These are phyloP conservation scores for Aspergillus bertholletiae DNA, from an alignment of 495 filamentous ascomycete species.

Conservation along the genomic window DNA sequence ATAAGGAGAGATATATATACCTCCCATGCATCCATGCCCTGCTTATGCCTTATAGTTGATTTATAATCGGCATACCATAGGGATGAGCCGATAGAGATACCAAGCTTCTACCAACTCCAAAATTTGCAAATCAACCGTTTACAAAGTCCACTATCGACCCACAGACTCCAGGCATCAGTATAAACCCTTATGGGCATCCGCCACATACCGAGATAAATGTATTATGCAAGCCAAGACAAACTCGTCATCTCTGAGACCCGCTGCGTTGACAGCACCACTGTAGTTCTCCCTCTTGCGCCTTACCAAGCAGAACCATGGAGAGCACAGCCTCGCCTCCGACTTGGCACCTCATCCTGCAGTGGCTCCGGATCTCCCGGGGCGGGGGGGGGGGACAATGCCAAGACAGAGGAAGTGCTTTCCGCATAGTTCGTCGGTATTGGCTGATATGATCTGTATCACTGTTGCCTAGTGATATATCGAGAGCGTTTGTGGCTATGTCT, in stretches of 20 bases:
- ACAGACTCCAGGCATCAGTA: conserved; percentile 3
- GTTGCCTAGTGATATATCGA: neutral
- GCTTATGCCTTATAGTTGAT: no score
- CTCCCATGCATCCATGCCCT: no score
- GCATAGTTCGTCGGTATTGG: neutral
- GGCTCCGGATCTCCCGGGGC: neutral
- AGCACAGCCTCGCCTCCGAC: neutral
- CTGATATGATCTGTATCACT: neutral
- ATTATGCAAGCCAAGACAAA: conserved; percentile 7
- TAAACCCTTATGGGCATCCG: neutral
- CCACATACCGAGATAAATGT: neutral
- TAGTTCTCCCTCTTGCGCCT: neutral
- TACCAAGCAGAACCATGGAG: neutral
- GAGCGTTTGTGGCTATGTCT: neutral
- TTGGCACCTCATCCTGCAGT: neutral
- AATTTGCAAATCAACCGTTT: neutral
- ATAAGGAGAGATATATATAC: no score
- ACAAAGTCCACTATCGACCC: neutral
- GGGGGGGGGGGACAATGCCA: neutral
- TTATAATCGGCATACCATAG: neutral
- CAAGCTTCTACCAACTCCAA: neutral
- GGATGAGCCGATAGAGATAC: no score
- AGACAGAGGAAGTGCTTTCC: neutral
- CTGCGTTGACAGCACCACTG: conserved; percentile 1
- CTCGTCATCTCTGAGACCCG: conserved; percentile 7